Base-by-base conservation (phyloP, 805 yeast species). In the Candida incommunis region DNA sequence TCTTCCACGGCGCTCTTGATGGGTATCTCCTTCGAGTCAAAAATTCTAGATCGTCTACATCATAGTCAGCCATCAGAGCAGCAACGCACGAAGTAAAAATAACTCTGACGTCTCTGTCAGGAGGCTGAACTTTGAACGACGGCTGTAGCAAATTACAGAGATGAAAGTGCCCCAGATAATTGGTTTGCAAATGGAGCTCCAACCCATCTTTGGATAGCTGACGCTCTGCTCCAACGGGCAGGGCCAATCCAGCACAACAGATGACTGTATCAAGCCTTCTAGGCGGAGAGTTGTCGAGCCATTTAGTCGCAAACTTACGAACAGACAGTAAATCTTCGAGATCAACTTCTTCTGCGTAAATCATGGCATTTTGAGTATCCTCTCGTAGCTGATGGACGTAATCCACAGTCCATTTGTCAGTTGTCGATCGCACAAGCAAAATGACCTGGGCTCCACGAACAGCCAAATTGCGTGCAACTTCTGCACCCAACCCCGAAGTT, bases 331-430 rank as follows among this genome's bases (percentile, higher is more conserved):
- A 66, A 45, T 84, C 78, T 16, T 75, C 66, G 46, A 92, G 68
- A 59, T 92, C 94, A 61, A 94, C 86, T 53, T 79, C 74, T 57
- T 92, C 99, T n/a, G 92, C 88, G 61, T 84, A 90, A 41, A 92
- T 76, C 69, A 90, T 60, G 44, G 72, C 72, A 63, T 88, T 92
- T 41, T 69, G 70, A 18, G 88, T 79, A 20, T 60, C 64, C 9
- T 76, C 79, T 48, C 97, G 70, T 47, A 92, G 62, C 55, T 84
- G 94, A 22, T 82, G 78, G 31, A 90, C 69, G 62, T 77, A 82
- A 44, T 92, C 96, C 1, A 77, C 67, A 3, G 82, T 61, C 95
- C 96, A 90, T 41, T 69, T 71, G 54, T 82, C 87, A 2, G 75
- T 60, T 18, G 71, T 61, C 3, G 78, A 70, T 37, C 90, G 66